These are phyloP conservation scores for Candida xiaguanensis DNA, from an alignment of 805 yeast species.

Conservation along the genomic window DNA sequence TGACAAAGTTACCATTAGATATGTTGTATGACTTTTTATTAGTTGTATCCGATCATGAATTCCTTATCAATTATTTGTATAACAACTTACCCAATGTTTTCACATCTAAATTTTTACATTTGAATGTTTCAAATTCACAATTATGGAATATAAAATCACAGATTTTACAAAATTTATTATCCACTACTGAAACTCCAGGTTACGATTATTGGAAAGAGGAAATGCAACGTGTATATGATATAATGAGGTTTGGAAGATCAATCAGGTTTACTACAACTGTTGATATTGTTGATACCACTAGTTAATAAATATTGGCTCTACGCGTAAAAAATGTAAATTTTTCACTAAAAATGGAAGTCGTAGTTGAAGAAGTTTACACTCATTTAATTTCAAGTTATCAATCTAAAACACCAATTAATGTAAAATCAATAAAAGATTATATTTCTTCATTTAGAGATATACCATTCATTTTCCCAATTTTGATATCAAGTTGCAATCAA, in stretches of 20 bases:
- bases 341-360: neutral
- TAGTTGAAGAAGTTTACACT: neutral
- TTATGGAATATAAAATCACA: slow-evolving; percentile 22
- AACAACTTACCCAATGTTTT: slow-evolving; percentile 22
- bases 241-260: slow-evolving; percentile 25
- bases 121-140: slow-evolving; percentile 17
- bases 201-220: slow-evolving; percentile 20
- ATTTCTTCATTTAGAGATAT: neutral
- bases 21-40: slow-evolving; percentile 18
- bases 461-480: neutral
- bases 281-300: slow-evolving; percentile 18
- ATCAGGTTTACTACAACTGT: slow-evolving; percentile 18
- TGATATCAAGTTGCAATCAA: too few relatives aligned
- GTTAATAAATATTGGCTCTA: too few relatives aligned
- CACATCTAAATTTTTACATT: slow-evolving; percentile 17
- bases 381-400: slow-evolving; percentile 1
- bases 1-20: slow-evolving; percentile 19
- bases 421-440: too few relatives aligned
- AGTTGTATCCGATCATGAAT: slow-evolving; percentile 16
- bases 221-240: slow-evolving; percentile 14
- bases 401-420: slow-evolving; percentile 1
- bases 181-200: slow-evolving; percentile 13
- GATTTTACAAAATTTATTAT: slow-evolving; percentile 21
- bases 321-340: too few relatives aligned
- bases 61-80: slow-evolving; percentile 19